Base-by-base conservation (phyloP, 495 filamentous ascomycete genomes). In the Parmelia sp. region DNA sequence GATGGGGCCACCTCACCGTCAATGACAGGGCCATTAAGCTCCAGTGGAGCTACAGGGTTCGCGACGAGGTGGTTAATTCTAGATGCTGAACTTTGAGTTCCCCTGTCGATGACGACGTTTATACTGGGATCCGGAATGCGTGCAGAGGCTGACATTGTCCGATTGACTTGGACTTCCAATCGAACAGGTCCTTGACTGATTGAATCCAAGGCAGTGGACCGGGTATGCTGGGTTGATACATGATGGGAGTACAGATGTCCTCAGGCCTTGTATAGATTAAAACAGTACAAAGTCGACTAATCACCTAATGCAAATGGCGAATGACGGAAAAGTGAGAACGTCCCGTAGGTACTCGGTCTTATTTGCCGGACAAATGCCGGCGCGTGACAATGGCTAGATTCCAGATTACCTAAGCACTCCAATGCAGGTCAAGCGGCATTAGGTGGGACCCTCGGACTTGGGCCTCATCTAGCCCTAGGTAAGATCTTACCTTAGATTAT, bases 261-360 rank as follows among this genome's bases (percentile, higher is more conserved):
- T 17, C 0, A 23, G 44, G 11, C 27, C 6, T 31, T 57, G n/a
- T n/a, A n/a, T n/a, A n/a, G n/a, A n/a, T n/a, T n/a, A n/a, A n/a
- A n/a, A n/a, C n/a, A n/a, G n/a, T n/a, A n/a, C n/a, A n/a, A n/a
- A n/a, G n/a, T n/a, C n/a, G n/a, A n/a, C n/a, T n/a, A n/a, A n/a
- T n/a, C n/a, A n/a, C n/a, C 55, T 57, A 57, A 57, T 57, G 55
- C 55, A 33, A 37, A 5, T 57, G 55, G 35, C 14, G 53, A 9
- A n/a, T n/a, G n/a, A n/a, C n/a, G n/a, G n/a, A n/a, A n/a, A n/a
- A n/a, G n/a, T n/a, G n/a, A n/a, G n/a, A n/a, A n/a, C n/a, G n/a
- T n/a, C n/a, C n/a, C n/a, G n/a, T n/a, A n/a, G n/a, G n/a, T n/a
- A n/a, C n/a, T n/a, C n/a, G n/a, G n/a, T n/a, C n/a, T n/a, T n/a